Percentiles rank a stretch among this genome's conserved stretches.
phyloP scores from a whole-genome alignment of 2,329 filamentous ascomycete genomes.

The Pseudogymnoascus sp. region DNA sequence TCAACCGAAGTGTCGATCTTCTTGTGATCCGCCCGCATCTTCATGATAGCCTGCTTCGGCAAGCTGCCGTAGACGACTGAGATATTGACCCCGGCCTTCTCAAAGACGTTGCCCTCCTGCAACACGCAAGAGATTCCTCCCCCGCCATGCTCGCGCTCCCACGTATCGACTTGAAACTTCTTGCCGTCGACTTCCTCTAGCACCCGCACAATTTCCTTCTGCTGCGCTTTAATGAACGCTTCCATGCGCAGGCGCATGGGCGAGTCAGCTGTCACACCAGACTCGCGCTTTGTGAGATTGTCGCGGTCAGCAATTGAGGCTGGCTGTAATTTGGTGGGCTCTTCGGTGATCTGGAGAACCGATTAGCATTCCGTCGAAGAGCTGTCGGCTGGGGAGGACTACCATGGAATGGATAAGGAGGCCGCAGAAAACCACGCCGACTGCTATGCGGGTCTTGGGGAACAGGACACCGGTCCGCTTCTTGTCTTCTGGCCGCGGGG shows the following conservation, averaged over 20 bases:
- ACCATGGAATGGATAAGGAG: constrained; percentile 46
- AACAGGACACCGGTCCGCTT: constrained; percentile 29
- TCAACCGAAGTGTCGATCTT: constrained; percentile 73
- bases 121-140: constrained; percentile 92
- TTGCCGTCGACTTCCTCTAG: constrained; percentile 78
- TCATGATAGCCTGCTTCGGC: constrained; percentile 76
- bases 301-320: constrained; percentile 80
- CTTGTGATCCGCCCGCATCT: constrained; percentile 94
- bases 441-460: constrained; percentile 40
- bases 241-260: constrained; percentile 99
- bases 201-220: constrained; percentile 76
- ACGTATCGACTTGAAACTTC: constrained; percentile 76
- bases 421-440: constrained; percentile 42
- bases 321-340: constrained; percentile 44
- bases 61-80: constrained; percentile 90
- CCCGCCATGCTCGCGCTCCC: constrained; percentile 80
- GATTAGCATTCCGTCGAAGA: constrained; percentile 16
- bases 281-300: constrained; percentile 69
- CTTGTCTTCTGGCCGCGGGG: constrained; percentile 9
- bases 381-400: constrained; percentile 13
- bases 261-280: constrained; percentile 65
- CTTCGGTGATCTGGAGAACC: constrained; percentile 24
- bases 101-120: constrained; percentile 93
- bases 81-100: constrained; percentile 94
- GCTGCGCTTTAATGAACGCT: constrained; percentile 86